phyloP scores from a whole-genome alignment of 2,329 filamentous ascomycete species.

The Phialemonium atrogriseum region DNA sequence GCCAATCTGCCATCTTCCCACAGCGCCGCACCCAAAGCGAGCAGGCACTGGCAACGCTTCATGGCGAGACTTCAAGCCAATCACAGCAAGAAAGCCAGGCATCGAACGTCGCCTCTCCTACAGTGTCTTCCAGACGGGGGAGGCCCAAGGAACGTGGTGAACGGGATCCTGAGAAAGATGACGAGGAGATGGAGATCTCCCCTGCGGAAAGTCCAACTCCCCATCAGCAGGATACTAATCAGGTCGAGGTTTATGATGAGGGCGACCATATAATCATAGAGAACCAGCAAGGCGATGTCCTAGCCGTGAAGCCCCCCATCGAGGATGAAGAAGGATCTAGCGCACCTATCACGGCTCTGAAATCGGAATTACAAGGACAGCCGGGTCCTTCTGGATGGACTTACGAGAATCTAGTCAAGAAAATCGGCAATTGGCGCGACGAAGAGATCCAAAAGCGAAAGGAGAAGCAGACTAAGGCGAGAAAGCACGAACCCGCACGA shows the following conservation, averaged over 20 bases:
- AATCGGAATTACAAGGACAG: slow-evolving; percentile 23
- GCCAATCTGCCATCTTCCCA: slow-evolving; percentile 82
- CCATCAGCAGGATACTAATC: slow-evolving; percentile 5
- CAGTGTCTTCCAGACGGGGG: slow-evolving; percentile 1
- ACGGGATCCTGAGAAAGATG: slow-evolving; percentile 4
- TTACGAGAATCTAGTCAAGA: slow-evolving; percentile 38
- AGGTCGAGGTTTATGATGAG: slow-evolving; percentile 70
- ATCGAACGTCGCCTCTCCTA: slow-evolving; percentile 11
- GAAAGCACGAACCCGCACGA: slow-evolving; percentile 62
- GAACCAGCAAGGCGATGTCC: slow-evolving; percentile 77
- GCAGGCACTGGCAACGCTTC: slow-evolving; percentile 9
- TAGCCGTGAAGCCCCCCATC: slow-evolving; percentile 60
- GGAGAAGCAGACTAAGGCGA: slow-evolving; percentile 44
- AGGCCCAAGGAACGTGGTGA: slow-evolving; percentile 3
- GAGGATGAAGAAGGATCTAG: no score
- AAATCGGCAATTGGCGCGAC: slow-evolving; percentile 42
- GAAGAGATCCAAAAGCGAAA: slow-evolving; percentile 57
- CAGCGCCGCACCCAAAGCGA: slow-evolving; percentile 28
- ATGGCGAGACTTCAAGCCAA: slow-evolving; percentile 9
- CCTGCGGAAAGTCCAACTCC: slow-evolving; percentile 4
- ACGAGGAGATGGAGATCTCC: slow-evolving; percentile 2
- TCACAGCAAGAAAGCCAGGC: slow-evolving; percentile 14
- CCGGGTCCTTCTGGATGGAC: slow-evolving; percentile 29
- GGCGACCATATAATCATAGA: slow-evolving; percentile 74
- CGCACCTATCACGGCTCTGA: no score